Percentiles rank a stretch among this genome's conserved stretches.
These are phyloP conservation scores for Russula olivacea DNA, from an alignment of 768 basidiomycete species.

Conservation along the genomic window DNA sequence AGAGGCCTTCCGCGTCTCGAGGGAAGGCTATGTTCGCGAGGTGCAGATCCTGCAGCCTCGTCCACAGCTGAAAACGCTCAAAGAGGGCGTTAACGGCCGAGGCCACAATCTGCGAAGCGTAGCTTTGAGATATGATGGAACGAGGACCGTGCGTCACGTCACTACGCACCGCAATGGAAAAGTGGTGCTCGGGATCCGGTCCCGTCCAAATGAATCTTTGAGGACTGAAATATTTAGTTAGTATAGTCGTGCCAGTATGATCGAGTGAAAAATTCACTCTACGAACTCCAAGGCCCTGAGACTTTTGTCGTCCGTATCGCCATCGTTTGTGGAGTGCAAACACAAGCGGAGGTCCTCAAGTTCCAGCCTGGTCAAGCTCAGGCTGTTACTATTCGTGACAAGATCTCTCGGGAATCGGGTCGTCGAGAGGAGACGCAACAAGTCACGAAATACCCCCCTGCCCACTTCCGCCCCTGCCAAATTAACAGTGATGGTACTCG, in stretches of 20 bases:
- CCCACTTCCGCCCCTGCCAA: conserved; percentile 24
- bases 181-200: conserved; percentile 55
- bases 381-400: no score
- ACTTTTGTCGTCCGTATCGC: conserved; percentile 29
- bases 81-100: conserved; percentile 37
- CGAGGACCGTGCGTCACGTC: neutral
- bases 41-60: conserved; percentile 40
- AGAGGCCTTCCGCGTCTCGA: conserved; percentile 27
- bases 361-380: conserved; percentile 1
- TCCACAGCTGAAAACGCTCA: conserved; percentile 38
- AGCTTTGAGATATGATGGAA: neutral
- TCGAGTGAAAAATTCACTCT: conserved; percentile 32
- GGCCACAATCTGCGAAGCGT: conserved; percentile 38
- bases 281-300: conserved; percentile 32
- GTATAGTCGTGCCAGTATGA: neutral
- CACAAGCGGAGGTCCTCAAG: conserved; percentile 35
- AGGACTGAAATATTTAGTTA: conserved; percentile 31
- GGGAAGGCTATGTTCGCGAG: conserved; percentile 45
- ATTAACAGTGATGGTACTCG: conserved; percentile 11
- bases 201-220: conserved; percentile 50
- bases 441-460: conserved; percentile 16
- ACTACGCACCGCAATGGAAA: conserved; percentile 54
- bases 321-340: conserved; percentile 37
- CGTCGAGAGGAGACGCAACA: conserved; percentile 13
- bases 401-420: conserved; percentile 5